A percentile compares a stretch with the other conserved stretches of the same genome.
Conservation (phyloP, 2,329 filamentous ascomycete genomes). For the Neopestalotiopsis rosae region DNA sequence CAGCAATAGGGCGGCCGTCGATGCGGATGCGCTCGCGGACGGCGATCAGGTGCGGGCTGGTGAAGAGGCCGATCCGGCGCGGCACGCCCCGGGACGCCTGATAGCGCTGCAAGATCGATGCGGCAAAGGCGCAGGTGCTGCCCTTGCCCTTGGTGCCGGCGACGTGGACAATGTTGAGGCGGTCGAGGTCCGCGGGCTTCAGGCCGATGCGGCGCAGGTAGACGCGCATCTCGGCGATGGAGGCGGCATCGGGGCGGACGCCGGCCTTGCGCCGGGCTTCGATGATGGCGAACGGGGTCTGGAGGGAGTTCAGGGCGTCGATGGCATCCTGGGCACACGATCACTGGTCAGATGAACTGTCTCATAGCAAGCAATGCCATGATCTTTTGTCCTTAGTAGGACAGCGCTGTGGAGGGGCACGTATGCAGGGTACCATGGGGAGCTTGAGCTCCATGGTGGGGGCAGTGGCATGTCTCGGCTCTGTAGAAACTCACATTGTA, state of each 20-base stretch:
- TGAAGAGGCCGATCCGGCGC: constrained; percentile 66
- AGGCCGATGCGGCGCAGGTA: constrained; percentile 83
- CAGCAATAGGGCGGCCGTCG: constrained; percentile 61
- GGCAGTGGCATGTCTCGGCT: not conserved
- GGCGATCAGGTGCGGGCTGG: constrained; percentile 70
- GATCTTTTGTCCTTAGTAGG: no score
- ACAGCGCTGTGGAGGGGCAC: constrained; percentile 20
- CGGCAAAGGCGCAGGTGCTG: constrained; percentile 71
- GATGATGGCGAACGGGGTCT: constrained; percentile 84
- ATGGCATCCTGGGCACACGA: constrained; percentile 73
- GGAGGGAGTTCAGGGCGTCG: constrained; percentile 83
- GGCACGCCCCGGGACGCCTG: constrained; percentile 40
- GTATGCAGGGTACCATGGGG: not conserved
- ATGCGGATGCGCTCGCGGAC: constrained; percentile 72
- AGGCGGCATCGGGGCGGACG: constrained; percentile 68
- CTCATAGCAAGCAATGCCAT: not conserved
- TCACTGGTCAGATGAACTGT: not conserved
- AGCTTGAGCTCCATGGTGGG: not conserved
- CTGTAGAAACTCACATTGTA: constrained; percentile 19
- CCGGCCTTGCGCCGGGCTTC: constrained; percentile 80
- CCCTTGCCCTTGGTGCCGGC: constrained; percentile 82
- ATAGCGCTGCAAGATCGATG: constrained; percentile 64
- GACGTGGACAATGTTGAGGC: constrained; percentile 72
- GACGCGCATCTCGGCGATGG: constrained; percentile 79
- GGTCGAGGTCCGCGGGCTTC: constrained; percentile 59